These are phyloP conservation scores for Aspergillus nidulans DNA, from an alignment of 495 filamentous ascomycete genomes.

Conservation along the genomic window DNA sequence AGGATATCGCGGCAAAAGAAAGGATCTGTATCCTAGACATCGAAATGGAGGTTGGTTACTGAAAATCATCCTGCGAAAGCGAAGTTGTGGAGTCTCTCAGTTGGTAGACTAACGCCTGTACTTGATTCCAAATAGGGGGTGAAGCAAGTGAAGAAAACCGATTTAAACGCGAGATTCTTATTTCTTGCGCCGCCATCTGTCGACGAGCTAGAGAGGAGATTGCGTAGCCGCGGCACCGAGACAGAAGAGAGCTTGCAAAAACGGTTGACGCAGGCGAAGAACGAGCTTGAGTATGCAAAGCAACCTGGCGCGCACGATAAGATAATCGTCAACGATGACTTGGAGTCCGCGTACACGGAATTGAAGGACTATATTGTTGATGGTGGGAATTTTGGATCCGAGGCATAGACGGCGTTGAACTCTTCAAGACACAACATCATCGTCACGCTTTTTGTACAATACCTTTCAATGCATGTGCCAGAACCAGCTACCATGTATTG, in stretches of 20 bases:
- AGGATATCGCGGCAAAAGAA: slow-evolving; percentile 60
- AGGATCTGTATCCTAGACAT: slow-evolving; percentile 61
- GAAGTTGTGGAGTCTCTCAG: slow-evolving; percentile 62
- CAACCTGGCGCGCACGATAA: slow-evolving; percentile 73
- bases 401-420: slow-evolving; percentile 17
- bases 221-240: slow-evolving; percentile 82
- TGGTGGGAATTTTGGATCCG: slow-evolving; percentile 37
- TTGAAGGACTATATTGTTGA: slow-evolving; percentile 63
- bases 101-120: background rate
- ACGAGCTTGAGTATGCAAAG: slow-evolving; percentile 77
- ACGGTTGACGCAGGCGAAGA: slow-evolving; percentile 70
- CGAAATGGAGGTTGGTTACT: slow-evolving; percentile 72
- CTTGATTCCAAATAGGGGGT: slow-evolving; percentile 57
- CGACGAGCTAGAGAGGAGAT: slow-evolving; percentile 67
- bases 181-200: slow-evolving; percentile 80
- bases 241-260: slow-evolving; percentile 70
- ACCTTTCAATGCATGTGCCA: background rate
- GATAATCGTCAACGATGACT: slow-evolving; percentile 83
- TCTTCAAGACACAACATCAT: background rate
- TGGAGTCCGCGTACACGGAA: slow-evolving; percentile 79
- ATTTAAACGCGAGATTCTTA: slow-evolving; percentile 73
- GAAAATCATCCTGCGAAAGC: slow-evolving; percentile 27
- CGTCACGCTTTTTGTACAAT: background rate
- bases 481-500: background rate
- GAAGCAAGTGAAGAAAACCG: slow-evolving; percentile 81